A percentile compares a stretch with the other conserved stretches of the same genome.
These are phyloP conservation scores for Neopestalotiopsis sp. DNA, from an alignment of 2,329 filamentous ascomycete species.

Conservation along the genomic window DNA sequence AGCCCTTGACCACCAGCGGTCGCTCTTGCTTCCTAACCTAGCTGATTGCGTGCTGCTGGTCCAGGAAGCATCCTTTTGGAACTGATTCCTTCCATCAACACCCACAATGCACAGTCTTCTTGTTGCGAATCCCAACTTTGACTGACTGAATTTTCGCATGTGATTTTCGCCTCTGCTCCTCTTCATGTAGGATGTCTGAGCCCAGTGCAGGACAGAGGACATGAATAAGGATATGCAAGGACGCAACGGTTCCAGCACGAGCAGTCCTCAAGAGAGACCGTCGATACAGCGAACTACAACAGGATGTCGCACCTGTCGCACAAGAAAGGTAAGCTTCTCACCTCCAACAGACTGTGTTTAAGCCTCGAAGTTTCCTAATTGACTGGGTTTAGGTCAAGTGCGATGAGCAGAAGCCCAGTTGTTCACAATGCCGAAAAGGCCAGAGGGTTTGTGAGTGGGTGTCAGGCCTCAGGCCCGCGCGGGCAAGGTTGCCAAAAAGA, in stretches of 20 bases:
- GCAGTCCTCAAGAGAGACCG: neutral
- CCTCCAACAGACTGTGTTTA: neutral
- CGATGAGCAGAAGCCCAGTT: constrained; percentile 2
- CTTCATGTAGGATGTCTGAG: neutral
- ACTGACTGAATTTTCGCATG: neutral
- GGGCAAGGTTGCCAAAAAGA: neutral
- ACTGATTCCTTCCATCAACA: neutral
- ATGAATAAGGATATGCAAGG: neutral
- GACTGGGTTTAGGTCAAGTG: neutral
- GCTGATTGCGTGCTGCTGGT: too few relatives aligned
- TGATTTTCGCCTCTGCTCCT: neutral
- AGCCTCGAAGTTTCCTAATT: neutral
- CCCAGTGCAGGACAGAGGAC: neutral
- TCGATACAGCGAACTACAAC: neutral
- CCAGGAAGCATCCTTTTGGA: too few relatives aligned
- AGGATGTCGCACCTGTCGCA: neutral
- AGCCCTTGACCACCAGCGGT: neutral
- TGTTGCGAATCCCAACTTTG: neutral
- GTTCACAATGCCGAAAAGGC: neutral
- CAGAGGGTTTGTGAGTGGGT: neutral
- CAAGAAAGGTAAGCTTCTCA: neutral
- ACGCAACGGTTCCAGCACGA: neutral
- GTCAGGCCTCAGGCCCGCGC: neutral
- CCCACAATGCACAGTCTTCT: neutral
- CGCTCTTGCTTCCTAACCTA: too few relatives aligned